Evolutionary conservation across 306 rosid genomes (phyloP).

Genomic region (Acacia crassicarpa): DNA sequence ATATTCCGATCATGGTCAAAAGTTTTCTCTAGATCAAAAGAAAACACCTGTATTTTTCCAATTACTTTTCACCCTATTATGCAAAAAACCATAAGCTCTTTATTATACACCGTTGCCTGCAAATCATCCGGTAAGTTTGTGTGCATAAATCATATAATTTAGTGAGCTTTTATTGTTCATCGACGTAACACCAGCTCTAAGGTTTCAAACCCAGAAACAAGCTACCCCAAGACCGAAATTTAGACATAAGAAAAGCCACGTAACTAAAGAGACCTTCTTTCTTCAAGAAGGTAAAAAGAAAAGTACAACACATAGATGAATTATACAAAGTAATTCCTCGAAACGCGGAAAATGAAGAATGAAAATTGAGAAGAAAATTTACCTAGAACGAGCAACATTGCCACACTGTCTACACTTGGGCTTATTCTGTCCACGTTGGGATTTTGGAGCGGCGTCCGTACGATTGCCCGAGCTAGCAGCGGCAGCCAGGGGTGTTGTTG

Average conservation of each 20-base stretch:
- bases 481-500: constrained; percentile 20
- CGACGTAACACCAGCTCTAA: neutral
- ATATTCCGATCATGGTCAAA: neutral
- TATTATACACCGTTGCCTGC: neutral
- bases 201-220: neutral
- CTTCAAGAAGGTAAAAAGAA: neutral
- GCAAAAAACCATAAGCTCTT: neutral
- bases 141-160: neutral
- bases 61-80: neutral
- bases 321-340: neutral
- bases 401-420: constrained; percentile 78
- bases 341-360: neutral
- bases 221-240: neutral
- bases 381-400: constrained; percentile 99
- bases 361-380: neutral
- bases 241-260: neutral
- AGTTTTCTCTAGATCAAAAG: neutral
- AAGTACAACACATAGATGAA: neutral
- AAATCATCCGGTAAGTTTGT: neutral
- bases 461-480: constrained; percentile 4
- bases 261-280: neutral
- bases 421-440: constrained; percentile 54
- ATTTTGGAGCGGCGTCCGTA: constrained; percentile 28
- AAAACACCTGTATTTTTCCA: neutral
- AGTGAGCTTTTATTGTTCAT: neutral